phyloP scores from a whole-genome alignment of 1,284 basidiomycete species.

The Melampsora americana region DNA sequence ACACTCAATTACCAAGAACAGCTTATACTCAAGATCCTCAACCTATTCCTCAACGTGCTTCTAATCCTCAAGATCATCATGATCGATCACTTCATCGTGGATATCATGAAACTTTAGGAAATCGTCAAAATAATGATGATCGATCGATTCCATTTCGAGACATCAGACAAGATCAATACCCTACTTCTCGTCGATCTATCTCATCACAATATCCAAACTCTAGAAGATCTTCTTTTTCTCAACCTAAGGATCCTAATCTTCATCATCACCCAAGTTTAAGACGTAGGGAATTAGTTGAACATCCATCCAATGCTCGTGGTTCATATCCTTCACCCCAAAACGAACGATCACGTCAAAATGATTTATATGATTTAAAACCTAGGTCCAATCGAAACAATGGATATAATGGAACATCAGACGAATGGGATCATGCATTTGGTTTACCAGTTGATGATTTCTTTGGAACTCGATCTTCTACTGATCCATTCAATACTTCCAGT shows the following conservation, averaged over 20 bases:
- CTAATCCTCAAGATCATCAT: not conserved
- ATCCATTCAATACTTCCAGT: conserved; percentile 16
- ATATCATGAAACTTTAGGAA: not conserved
- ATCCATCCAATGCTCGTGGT: not conserved
- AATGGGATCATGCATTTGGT: conserved; percentile 30
- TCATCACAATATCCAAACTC: not conserved
- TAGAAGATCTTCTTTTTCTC: conserved; percentile 32
- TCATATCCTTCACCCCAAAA: not conserved
- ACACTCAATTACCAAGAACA: not conserved
- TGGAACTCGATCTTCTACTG: not conserved
- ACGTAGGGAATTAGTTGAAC: not conserved
- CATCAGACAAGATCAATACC: not conserved
- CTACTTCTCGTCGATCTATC: not conserved
- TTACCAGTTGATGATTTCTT: conserved; percentile 35
- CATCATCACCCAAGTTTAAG: no score
- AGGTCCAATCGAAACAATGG: not conserved
- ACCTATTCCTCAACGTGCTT: not conserved
- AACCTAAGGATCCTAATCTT: not conserved
- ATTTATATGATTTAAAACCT: conserved; percentile 20
- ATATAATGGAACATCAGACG: not conserved
- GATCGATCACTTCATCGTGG: not conserved
- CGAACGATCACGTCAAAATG: conserved; percentile 1
- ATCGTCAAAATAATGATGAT: not conserved
- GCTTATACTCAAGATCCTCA: not conserved
- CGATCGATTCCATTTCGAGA: not conserved